phyloP scores from a whole-genome alignment of 176 grass and related monocot species.

The Puccinellia tenuiflora region DNA sequence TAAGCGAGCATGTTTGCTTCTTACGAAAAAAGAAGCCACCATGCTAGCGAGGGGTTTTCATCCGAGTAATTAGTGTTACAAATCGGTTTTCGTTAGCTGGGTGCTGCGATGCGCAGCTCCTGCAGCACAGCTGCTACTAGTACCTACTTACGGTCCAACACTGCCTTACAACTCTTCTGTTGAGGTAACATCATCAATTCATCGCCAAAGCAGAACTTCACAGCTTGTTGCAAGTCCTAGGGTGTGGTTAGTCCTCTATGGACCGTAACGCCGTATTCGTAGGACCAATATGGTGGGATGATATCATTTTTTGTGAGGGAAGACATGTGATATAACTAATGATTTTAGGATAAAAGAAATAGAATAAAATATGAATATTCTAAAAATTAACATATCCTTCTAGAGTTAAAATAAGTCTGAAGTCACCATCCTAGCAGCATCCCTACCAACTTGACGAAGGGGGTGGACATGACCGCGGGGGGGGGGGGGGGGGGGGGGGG shows the following conservation, averaged over 20 bases:
- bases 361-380: no score
- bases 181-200: background rate
- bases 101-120: background rate
- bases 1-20: background rate
- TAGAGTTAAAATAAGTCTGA: no score
- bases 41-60: no score
- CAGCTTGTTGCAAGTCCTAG: background rate
- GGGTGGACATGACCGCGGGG: no score
- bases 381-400: no score
- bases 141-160: background rate
- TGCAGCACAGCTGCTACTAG: background rate
- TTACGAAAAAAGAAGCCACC: no score
- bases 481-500: no score
- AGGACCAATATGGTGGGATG: no score
- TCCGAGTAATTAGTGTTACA: background rate
- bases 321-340: background rate
- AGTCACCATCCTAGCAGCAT: no score
- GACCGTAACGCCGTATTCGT: background rate
- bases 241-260: background rate
- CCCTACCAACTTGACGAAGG: no score
- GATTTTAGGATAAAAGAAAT: no score
- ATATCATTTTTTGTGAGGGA: background rate
- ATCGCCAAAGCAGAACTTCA: background rate
- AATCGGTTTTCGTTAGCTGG: background rate
- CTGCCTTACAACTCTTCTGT: background rate